Evolutionary conservation across 1,284 basidiomycete species (phyloP).

Genomic region (Puccinia triticina): DNA sequence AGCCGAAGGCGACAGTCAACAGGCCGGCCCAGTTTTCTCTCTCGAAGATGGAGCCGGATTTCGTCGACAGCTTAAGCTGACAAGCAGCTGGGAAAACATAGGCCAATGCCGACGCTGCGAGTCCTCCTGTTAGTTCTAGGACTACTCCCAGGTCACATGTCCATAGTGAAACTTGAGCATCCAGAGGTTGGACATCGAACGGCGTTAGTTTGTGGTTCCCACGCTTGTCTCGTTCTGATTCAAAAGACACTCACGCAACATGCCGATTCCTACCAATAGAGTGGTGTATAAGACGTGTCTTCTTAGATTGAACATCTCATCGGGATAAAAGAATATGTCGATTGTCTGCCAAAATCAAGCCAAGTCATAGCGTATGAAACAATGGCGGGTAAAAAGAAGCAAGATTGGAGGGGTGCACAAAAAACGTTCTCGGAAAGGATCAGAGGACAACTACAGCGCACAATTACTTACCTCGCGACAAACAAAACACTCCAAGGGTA

Average conservation of each 20-base stretch:
- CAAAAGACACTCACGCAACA: slow-evolving; percentile 69
- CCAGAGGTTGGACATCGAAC: neutral
- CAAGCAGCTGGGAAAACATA: slow-evolving; percentile 50
- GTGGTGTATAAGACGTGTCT: slow-evolving; percentile 91
- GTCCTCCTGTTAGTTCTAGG: slow-evolving; percentile 93
- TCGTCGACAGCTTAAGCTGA: slow-evolving; percentile 43
- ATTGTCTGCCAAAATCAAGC: slow-evolving; percentile 68
- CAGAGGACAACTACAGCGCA: slow-evolving; percentile 55
- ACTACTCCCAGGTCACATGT: slow-evolving; percentile 97
- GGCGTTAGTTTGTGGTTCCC: neutral
- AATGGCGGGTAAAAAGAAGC: neutral
- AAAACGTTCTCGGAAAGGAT: slow-evolving; percentile 51
- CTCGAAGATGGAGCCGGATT: slow-evolving; percentile 27
- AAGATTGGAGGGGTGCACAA: neutral
- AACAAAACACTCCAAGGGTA: slow-evolving; percentile 88
- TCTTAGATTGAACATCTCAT: slow-evolving; percentile 74
- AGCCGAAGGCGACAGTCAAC: slow-evolving; percentile 26
- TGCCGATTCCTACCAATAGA: slow-evolving; percentile 76
- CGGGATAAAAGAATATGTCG: slow-evolving; percentile 88
- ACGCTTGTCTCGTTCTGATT: neutral
- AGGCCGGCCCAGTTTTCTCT: slow-evolving; percentile 31
- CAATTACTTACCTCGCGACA: slow-evolving; percentile 77
- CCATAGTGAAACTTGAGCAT: slow-evolving; percentile 73
- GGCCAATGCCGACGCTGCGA: slow-evolving; percentile 59
- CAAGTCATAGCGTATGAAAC: neutral